phyloP scores from a whole-genome alignment of 495 filamentous ascomycete species.

The Barbatosphaeria neglecta region DNA sequence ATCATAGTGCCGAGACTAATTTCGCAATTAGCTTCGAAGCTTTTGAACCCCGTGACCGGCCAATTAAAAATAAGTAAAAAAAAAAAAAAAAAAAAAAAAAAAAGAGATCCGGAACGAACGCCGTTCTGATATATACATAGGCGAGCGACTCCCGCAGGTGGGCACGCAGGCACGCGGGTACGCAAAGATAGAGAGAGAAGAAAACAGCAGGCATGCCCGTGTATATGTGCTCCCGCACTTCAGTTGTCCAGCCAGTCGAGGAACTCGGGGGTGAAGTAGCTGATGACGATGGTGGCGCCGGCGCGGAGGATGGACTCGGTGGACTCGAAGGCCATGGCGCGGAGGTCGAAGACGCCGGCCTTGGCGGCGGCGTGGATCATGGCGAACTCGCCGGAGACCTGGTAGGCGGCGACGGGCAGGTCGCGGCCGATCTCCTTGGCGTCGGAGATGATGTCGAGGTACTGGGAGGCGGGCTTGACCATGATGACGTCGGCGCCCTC shows the following conservation, averaged over 20 bases:
- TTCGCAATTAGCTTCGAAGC: no score
- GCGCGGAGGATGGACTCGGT: slow-evolving; percentile 87
- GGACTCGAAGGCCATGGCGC: slow-evolving; percentile 87
- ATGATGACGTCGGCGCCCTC: slow-evolving; percentile 98
- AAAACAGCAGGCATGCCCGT: not conserved
- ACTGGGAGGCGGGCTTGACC: slow-evolving; percentile 93
- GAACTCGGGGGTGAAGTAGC: slow-evolving; percentile 90
- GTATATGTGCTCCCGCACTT: not conserved
- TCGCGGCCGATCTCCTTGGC: slow-evolving; percentile 86
- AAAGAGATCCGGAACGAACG: no score
- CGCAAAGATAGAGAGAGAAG: no score
- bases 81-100: no score
- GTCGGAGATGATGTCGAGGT: slow-evolving; percentile 91
- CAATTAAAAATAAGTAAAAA: no score
- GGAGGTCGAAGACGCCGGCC: slow-evolving; percentile 94
- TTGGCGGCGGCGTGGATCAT: slow-evolving; percentile 97
- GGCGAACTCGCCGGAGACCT: slow-evolving; percentile 92
- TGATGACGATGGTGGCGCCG: slow-evolving; percentile 82
- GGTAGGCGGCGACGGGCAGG: slow-evolving; percentile 87
- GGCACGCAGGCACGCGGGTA: no score
- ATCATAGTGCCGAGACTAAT: no score
- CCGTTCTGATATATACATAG: no score
- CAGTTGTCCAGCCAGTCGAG: slow-evolving; percentile 63
- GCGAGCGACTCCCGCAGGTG: no score
- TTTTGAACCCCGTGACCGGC: no score